Evolutionary conservation across 805 yeast genomes (phyloP).

Genomic region (Candida namnaoensis): DNA sequence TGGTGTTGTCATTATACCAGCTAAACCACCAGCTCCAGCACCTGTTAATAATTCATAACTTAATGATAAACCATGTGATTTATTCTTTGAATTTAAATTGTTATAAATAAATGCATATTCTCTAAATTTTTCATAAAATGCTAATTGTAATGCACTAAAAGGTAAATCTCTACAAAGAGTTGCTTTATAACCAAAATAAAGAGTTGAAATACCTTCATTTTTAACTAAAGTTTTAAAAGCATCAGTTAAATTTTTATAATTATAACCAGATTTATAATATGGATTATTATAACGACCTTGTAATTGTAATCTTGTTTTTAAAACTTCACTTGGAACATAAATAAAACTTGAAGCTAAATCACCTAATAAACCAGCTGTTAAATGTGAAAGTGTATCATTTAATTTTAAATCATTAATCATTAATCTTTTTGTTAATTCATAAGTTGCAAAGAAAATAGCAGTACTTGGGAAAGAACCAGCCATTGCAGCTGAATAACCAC

Average conservation of each 20-base stretch:
- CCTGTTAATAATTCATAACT: slow-evolving; percentile 74
- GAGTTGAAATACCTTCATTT: slow-evolving; percentile 66
- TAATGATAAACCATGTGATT: slow-evolving; percentile 40
- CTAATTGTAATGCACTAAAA: slow-evolving; percentile 91
- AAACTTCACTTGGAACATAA: slow-evolving; percentile 92
- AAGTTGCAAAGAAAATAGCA: slow-evolving; percentile 87
- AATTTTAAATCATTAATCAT: slow-evolving; percentile 54
- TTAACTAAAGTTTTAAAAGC: slow-evolving; percentile 59
- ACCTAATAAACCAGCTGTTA: slow-evolving; percentile 87
- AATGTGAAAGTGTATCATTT: slow-evolving; percentile 74
- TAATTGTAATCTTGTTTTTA: slow-evolving; percentile 86
- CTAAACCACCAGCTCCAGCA: slow-evolving; percentile 91
- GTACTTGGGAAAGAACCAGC: slow-evolving; percentile 92
- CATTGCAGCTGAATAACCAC: slow-evolving; percentile 90
- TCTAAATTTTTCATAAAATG: slow-evolving; percentile 84
- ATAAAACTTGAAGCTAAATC: slow-evolving; percentile 83
- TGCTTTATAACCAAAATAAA: slow-evolving; percentile 90
- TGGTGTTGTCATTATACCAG: slow-evolving; percentile 86
- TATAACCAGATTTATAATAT: slow-evolving; percentile 74
- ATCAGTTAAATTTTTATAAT: slow-evolving; percentile 65
- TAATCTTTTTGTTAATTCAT: slow-evolving; percentile 70
- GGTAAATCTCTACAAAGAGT: slow-evolving; percentile 90
- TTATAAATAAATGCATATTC: slow-evolving; percentile 41
- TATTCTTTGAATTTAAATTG: slow-evolving; percentile 11
- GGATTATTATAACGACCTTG: slow-evolving; percentile 86